Evolutionary conservation across 2,329 filamentous ascomycete species (phyloP).

Genomic region (Aspergillus pseudonomiae): DNA sequence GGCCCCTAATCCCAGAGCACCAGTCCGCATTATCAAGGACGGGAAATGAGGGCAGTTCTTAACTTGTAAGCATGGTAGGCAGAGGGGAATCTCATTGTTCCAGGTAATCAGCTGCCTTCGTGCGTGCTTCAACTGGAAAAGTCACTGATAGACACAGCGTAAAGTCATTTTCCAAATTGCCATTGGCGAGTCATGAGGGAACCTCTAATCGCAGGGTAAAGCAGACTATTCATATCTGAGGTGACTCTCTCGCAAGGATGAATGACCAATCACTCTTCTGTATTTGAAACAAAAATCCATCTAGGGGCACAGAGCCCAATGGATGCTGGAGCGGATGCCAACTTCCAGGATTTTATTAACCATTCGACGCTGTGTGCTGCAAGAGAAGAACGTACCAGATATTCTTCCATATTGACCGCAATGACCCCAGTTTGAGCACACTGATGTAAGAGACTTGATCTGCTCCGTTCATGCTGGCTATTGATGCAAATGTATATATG

Average conservation of each 20-base stretch:
- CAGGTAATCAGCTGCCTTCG: not conserved
- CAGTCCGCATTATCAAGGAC: not conserved
- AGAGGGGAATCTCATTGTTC: not conserved
- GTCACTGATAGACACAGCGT: not conserved
- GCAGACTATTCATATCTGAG: not conserved
- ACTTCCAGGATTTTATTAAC: not conserved
- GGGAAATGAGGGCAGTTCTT: not conserved
- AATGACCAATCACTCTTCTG: too few relatives aligned
- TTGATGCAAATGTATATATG: not conserved
- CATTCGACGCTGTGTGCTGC: not conserved
- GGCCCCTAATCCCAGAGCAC: not conserved
- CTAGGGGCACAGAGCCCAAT: not conserved
- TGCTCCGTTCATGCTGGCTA: not conserved
- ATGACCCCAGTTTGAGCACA: not conserved
- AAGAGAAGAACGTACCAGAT: not conserved
- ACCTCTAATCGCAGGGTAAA: not conserved
- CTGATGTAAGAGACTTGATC: too few relatives aligned
- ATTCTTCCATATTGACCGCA: too few relatives aligned
- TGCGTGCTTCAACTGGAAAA: not conserved
- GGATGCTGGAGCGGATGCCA: not conserved
- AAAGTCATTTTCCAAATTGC: not conserved
- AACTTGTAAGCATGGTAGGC: not conserved
- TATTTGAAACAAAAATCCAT: not conserved
- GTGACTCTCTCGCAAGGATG: not conserved
- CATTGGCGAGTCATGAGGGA: not conserved